Evolutionary conservation across 108 stramenopile species (phyloP).

Genomic region (Pseudonitzschia multiseries): DNA sequence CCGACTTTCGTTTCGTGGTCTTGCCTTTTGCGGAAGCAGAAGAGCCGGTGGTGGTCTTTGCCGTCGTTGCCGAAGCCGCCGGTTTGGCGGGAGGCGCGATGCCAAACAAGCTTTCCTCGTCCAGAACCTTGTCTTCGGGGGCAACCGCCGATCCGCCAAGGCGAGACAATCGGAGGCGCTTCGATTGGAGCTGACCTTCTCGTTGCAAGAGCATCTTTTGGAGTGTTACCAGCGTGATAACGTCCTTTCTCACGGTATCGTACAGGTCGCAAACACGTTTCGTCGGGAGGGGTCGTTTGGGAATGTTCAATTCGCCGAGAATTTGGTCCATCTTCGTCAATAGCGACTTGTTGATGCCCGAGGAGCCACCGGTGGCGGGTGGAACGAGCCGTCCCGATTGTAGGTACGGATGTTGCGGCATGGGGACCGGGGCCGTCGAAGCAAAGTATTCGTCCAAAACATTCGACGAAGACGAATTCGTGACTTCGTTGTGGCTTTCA

Average conservation of each 20-base stretch:
- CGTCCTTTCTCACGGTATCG: slow-evolving; percentile 80
- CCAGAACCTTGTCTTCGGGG: slow-evolving; percentile 21
- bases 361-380: slow-evolving; percentile 67
- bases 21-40: slow-evolving; percentile 20
- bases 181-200: slow-evolving; percentile 66
- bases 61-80: slow-evolving; percentile 19
- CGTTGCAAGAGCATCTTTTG: slow-evolving; percentile 76
- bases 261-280: slow-evolving; percentile 88
- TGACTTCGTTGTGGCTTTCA: too few relatives aligned
- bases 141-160: slow-evolving; percentile 31
- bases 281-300: slow-evolving; percentile 64
- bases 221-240: slow-evolving; percentile 70
- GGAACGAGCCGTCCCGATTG: slow-evolving; percentile 79
- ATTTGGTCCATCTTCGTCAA: slow-evolving; percentile 78
- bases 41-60: slow-evolving; percentile 13
- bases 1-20: slow-evolving; percentile 8
- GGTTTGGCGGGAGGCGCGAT: slow-evolving; percentile 42
- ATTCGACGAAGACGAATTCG: slow-evolving; percentile 23
- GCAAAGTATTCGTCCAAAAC: slow-evolving; percentile 48
- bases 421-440: slow-evolving; percentile 75
- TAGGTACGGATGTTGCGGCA: slow-evolving; percentile 78
- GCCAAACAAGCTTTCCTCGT: slow-evolving; percentile 54
- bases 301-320: slow-evolving; percentile 67
- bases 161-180: slow-evolving; percentile 49
- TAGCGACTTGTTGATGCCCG: slow-evolving; percentile 69